A percentile compares a stretch with the other conserved stretches of the same genome.
Evolutionary conservation across 108 stramenopile genomes (phyloP).

Genomic region (Cylindrotheca fusiformis): DNA sequence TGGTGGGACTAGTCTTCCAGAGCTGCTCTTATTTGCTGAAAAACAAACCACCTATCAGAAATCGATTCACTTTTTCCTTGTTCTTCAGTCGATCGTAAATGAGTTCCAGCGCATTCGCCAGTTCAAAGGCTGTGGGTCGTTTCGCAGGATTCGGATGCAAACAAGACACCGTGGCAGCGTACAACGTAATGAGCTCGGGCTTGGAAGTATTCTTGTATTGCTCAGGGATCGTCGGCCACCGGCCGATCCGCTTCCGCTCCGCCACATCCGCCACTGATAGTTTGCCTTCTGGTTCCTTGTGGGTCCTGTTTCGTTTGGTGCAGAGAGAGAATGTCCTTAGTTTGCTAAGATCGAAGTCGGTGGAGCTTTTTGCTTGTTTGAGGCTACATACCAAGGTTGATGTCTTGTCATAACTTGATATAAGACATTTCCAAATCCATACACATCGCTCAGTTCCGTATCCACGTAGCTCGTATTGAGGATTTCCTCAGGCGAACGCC

Average conservation of each 20-base stretch:
- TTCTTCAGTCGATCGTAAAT: constrained; percentile 23
- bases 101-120: constrained; percentile 26
- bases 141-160: constrained; percentile 27
- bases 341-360: too few species aligned
- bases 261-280: constrained; percentile 24
- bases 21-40: neutral
- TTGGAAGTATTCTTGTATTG: constrained; percentile 28
- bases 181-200: constrained; percentile 20
- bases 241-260: constrained; percentile 28
- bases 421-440: constrained; percentile 66
- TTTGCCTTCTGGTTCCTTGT: constrained; percentile 37
- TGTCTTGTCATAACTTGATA: constrained; percentile 55
- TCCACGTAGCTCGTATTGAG: constrained; percentile 44
- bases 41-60: constrained; percentile 11
- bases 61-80: constrained; percentile 10
- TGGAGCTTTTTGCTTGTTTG: too few species aligned
- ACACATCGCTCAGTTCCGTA: constrained; percentile 63
- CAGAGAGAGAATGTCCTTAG: too few species aligned
- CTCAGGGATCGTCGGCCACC: constrained; percentile 31
- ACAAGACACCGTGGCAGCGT: constrained; percentile 32
- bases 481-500: constrained; percentile 61
- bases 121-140: constrained; percentile 34
- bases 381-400: constrained; percentile 61
- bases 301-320: constrained; percentile 25
- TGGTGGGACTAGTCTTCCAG: too few species aligned